These are phyloP conservation scores for Sporothrix mexicana DNA, from an alignment of 2,329 filamentous ascomycete genomes.

Conservation along the genomic window DNA sequence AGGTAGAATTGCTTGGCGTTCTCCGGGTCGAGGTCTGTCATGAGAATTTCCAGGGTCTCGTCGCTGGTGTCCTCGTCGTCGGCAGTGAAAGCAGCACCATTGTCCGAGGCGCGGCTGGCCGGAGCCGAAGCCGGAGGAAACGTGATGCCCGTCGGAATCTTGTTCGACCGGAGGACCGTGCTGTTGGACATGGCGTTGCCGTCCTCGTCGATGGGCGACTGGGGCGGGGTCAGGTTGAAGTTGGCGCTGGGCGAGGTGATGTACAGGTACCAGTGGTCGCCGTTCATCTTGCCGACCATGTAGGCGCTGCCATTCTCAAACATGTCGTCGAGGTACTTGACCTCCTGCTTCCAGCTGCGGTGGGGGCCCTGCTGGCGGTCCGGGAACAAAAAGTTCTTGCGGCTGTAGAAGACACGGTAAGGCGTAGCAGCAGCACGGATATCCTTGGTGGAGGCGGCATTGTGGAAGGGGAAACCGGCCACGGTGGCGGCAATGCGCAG, in stretches of 20 bases:
- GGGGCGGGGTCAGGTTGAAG: slow-evolving; percentile 78
- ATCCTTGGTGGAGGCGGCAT: slow-evolving; percentile 68
- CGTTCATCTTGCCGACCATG: slow-evolving; percentile 99
- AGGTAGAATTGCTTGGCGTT: slow-evolving; percentile 74
- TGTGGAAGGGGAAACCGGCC: slow-evolving; percentile 86
- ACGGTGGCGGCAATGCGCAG: slow-evolving; percentile 87
- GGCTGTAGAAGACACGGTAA: slow-evolving; percentile 96
- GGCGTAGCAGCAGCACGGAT: slow-evolving; percentile 80
- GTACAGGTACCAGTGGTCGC: slow-evolving; percentile 99
- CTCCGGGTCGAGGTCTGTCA: slow-evolving; percentile 72
- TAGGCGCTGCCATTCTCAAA: slow-evolving; percentile 94
- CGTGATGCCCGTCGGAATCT: slow-evolving; percentile 57
- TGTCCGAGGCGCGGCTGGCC: slow-evolving; percentile 38
- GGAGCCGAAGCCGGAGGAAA: slow-evolving; percentile 42
- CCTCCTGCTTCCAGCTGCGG: slow-evolving; percentile 96
- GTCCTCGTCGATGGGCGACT: slow-evolving; percentile 68
- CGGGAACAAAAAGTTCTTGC: slow-evolving; percentile 97
- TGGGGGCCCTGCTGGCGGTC: slow-evolving; percentile 93
- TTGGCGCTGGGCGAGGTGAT: slow-evolving; percentile 77
- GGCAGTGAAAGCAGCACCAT: slow-evolving; percentile 16
- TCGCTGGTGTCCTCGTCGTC: slow-evolving; percentile 63
- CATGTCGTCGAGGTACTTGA: slow-evolving; percentile 87
- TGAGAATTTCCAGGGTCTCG: slow-evolving; percentile 77
- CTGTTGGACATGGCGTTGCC: slow-evolving; percentile 41
- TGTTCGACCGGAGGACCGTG: slow-evolving; percentile 53